Evolutionary conservation across 2,329 filamentous ascomycete species (phyloP).

Genomic region (Westerdykella ornata): DNA sequence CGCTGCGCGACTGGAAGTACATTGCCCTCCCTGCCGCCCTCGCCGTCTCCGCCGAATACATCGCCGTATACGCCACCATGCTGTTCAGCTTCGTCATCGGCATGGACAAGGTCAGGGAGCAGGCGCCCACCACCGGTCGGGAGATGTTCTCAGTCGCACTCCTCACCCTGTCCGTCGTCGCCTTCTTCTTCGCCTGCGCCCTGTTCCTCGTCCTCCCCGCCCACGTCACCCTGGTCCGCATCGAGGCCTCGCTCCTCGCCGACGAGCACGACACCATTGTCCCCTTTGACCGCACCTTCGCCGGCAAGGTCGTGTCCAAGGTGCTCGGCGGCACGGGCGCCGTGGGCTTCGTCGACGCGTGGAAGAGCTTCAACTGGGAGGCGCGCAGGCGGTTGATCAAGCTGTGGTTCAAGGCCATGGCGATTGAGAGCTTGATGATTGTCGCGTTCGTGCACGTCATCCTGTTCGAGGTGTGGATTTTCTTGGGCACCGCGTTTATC

Average conservation of each 20-base stretch:
- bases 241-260: constrained; percentile 80
- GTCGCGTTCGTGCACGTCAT: constrained; percentile 47
- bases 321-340: constrained; percentile 67
- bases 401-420: constrained; percentile 65
- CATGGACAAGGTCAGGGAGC: constrained; percentile 33
- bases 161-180: constrained; percentile 37
- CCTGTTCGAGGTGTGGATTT: constrained; percentile 48
- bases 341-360: constrained; percentile 66
- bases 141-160: constrained; percentile 25
- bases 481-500: constrained; percentile 36
- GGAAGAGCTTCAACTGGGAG: constrained; percentile 67
- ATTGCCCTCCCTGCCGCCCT: constrained; percentile 62
- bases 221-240: constrained; percentile 67
- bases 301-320: constrained; percentile 66
- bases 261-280: constrained; percentile 78
- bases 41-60: constrained; percentile 53
- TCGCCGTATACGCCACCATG: constrained; percentile 49
- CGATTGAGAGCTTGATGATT: constrained; percentile 45
- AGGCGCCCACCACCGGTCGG: constrained; percentile 31
- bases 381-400: constrained; percentile 68
- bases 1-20: constrained; percentile 59
- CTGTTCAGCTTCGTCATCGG: constrained; percentile 33
- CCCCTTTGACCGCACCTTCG: constrained; percentile 82
- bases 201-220: constrained; percentile 72
- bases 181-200: constrained; percentile 45